A percentile compares a stretch with the other conserved stretches of the same genome.
Conservation (phyloP, 1,139 yeast species). For the Geotrichum candidum region DNA sequence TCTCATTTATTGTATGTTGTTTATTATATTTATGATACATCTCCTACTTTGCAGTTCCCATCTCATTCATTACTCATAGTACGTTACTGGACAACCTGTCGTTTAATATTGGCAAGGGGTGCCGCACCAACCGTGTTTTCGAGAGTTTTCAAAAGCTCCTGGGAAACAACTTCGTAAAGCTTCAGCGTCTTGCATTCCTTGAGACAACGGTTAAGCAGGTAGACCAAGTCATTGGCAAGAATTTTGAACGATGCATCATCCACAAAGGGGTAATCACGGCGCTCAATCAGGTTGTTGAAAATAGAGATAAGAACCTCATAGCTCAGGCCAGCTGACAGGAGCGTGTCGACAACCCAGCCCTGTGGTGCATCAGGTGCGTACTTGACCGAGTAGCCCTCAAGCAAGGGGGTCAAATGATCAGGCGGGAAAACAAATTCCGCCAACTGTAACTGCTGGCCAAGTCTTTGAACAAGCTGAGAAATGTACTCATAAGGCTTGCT, state of each 20-base stretch:
- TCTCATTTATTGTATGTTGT: not conserved
- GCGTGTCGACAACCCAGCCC: slow-evolving; percentile 62
- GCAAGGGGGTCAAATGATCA: slow-evolving; percentile 58
- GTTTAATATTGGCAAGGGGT: not conserved
- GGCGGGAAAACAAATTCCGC: slow-evolving; percentile 79
- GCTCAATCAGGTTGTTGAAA: slow-evolving; percentile 61
- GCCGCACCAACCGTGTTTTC: slow-evolving; percentile 6
- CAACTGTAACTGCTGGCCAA: slow-evolving; percentile 47
- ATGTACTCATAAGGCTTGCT: slow-evolving; percentile 33
- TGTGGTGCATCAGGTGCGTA: slow-evolving; percentile 40
- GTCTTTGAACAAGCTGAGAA: slow-evolving; percentile 39
- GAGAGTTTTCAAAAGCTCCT: slow-evolving; percentile 2
- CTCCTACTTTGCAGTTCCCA: not conserved
- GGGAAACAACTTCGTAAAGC: slow-evolving; percentile 1
- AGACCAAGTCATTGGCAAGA: slow-evolving; percentile 29
- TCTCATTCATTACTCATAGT: not conserved
- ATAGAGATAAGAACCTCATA: slow-evolving; percentile 64
- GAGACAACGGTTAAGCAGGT: slow-evolving; percentile 27
- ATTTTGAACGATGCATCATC: slow-evolving; percentile 23
- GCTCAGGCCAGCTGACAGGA: slow-evolving; percentile 68
- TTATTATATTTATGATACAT: not conserved
- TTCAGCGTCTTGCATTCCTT: slow-evolving; percentile 6
- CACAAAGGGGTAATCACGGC: slow-evolving; percentile 35
- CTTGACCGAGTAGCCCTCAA: slow-evolving; percentile 36
- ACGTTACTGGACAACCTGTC: not conserved